Evolutionary conservation across 176 grass and related monocot species (phyloP).

Genomic region (Musa beccarii): DNA sequence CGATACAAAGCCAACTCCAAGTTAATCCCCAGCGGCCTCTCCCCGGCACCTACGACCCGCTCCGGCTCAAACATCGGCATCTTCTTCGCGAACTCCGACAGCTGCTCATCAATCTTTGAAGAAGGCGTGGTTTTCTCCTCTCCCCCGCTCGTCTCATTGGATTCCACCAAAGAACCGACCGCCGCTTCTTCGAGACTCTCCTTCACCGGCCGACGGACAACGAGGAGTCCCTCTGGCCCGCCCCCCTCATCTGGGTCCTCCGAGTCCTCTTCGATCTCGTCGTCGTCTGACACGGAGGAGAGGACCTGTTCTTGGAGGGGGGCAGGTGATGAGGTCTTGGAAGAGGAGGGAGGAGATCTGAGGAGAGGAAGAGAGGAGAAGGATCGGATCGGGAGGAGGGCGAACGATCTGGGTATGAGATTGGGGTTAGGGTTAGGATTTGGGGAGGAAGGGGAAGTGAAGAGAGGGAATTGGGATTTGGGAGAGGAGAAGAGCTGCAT

Average conservation of each 20-base stretch:
- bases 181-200: constrained; percentile 19
- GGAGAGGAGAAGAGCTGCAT: constrained; percentile 55
- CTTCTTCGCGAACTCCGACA: constrained; percentile 77
- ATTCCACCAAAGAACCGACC: constrained; percentile 19
- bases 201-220: constrained; percentile 27
- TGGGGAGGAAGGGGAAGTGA: neutral
- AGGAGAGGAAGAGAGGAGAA: constrained; percentile 17
- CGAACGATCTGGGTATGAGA: neutral
- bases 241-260: constrained; percentile 1
- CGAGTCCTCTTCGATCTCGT: neutral
- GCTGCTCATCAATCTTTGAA: constrained; percentile 40
- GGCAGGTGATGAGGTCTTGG: constrained; percentile 7
- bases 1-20: constrained; percentile 85
- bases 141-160: constrained; percentile 9
- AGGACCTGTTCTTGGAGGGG: constrained; percentile 24
- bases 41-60: constrained; percentile 21
- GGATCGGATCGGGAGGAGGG: constrained; percentile 16
- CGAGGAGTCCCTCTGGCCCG: constrained; percentile 18
- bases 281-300: neutral
- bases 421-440: neutral
- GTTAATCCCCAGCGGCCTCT: constrained; percentile 70
- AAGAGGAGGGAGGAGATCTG: constrained; percentile 9
- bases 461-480: constrained; percentile 4
- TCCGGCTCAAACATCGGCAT: constrained; percentile 79
- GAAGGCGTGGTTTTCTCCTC: constrained; percentile 6